Conservation (phyloP, 1,139 yeast species). For the Zygoascus sp. region DNA sequence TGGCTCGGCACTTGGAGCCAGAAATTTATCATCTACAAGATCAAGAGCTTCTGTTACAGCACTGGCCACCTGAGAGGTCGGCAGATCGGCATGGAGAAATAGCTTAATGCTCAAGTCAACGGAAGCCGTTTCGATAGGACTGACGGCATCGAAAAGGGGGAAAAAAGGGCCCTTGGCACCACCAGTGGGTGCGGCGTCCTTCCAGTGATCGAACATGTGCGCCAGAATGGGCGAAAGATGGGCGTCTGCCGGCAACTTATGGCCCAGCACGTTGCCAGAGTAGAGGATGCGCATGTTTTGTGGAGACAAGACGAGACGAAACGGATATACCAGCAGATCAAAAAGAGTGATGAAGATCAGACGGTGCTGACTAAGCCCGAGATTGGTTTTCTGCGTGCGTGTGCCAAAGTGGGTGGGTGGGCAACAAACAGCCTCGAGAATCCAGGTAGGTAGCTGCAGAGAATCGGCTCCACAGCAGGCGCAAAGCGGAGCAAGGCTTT, state of each 20-base stretch:
- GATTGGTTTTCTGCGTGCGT: too few relatives aligned
- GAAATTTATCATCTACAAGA: not conserved
- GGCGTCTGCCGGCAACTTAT: constrained; percentile 15
- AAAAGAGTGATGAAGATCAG: not conserved
- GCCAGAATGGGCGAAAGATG: constrained; percentile 13
- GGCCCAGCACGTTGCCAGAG: constrained; percentile 24
- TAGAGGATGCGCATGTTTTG: constrained; percentile 17
- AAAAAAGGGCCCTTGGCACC: not conserved
- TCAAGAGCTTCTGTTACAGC: not conserved
- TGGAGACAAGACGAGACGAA: not conserved
- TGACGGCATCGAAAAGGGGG: not conserved
- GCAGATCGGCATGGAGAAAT: constrained; percentile 22
- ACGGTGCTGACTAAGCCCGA: too few relatives aligned
- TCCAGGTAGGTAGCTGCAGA: too few relatives aligned
- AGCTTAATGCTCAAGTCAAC: constrained; percentile 26
- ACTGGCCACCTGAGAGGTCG: constrained; percentile 13
- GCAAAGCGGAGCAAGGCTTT: too few relatives aligned
- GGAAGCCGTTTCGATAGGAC: constrained; percentile 1
- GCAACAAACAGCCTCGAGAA: too few relatives aligned
- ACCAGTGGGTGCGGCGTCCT: not conserved
- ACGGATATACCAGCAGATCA: not conserved
- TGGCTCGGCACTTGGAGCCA: constrained; percentile 5
- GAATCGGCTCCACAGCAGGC: too few relatives aligned
- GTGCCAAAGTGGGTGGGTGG: too few relatives aligned
- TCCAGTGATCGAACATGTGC: constrained; percentile 17